Base-by-base conservation (phyloP, 2,329 filamentous ascomycete species). In the Davidsoniella australis region DNA sequence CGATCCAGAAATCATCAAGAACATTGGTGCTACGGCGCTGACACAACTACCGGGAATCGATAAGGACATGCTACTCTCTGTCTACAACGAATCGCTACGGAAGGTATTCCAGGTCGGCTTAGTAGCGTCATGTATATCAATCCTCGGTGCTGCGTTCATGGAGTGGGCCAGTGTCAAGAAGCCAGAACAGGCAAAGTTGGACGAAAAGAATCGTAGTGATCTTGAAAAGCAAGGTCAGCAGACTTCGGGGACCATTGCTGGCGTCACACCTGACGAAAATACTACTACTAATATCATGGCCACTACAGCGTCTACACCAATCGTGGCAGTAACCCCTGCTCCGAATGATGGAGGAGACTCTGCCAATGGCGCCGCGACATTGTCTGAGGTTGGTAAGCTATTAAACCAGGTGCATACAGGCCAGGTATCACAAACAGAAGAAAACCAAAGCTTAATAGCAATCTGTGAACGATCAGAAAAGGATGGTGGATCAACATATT, bases 21-120 rank as follows among this genome's bases (percentile, higher is more conserved):
- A 41, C 0, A 39, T 49, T 9, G 54, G 54, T n/a, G 51, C 51
- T 7, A 54, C 51, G 44, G 50, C 53, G 14, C 41, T 58, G 18
- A 54, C 57, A 2, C 12, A 57, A 5, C 57, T 72, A 16, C 66
- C 69, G 0, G 66, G 62, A 1, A 56, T 75, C 2, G 62, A 71
- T 33, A 57, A 69, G 1, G 49, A 58, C 14, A 54, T 56, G 1
- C 76, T 87, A 7, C 64, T 78, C 1, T 54, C 49, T 0, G 76
- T 69, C 0, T 85, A 85, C 63, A 84, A 83, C 58, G 59, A 66
- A 20, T 68, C 78, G 0, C 61, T 85, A 37, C 68, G 69, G 2
- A 63, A 70, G 51, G 71, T 71, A 1, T 85, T 81, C 58, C 72
- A 75, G 53, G 73, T 83, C 7, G 71, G 68, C 1, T 64, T 80